A percentile compares a stretch with the other conserved stretches of the same genome.
phyloP scores from a whole-genome alignment of 2,329 filamentous ascomycete species.

The Neoarthrinium moseri region DNA sequence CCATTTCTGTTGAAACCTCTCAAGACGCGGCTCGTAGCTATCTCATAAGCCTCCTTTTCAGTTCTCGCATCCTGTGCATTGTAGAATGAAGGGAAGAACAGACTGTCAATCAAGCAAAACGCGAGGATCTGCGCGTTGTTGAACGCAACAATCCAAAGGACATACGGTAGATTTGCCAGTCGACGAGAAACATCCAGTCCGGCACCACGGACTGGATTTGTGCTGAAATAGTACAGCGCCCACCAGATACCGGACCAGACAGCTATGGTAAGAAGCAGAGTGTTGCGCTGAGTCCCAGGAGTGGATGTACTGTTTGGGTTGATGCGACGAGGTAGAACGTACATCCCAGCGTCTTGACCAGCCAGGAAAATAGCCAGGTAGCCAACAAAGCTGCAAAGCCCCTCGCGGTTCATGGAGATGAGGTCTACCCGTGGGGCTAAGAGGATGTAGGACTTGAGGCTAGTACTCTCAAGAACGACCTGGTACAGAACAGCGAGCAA shows the following conservation, averaged over 20 bases:
- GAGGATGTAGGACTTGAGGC: conserved; percentile 80
- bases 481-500: conserved; percentile 71
- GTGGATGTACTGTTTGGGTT: conserved; percentile 39
- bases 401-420: conserved; percentile 88
- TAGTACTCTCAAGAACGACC: conserved; percentile 69
- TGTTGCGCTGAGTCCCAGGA: conserved; percentile 47
- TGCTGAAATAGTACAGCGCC: conserved; percentile 66
- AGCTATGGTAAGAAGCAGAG: conserved; percentile 62
- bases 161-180: conserved; percentile 88
- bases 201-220: conserved; percentile 67
- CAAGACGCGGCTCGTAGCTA: conserved; percentile 79
- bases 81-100: conserved; percentile 74
- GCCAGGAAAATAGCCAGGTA: conserved; percentile 94
- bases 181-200: conserved; percentile 80
- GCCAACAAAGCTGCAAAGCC: conserved; percentile 90
- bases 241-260: conserved; percentile 69
- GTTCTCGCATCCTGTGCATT: conserved; percentile 51
- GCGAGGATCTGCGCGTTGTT: conserved; percentile 80
- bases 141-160: conserved; percentile 90
- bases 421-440: conserved; percentile 76
- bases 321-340: conserved; percentile 66
- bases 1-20: conserved; percentile 87
- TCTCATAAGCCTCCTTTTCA: conserved; percentile 63
- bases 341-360: conserved; percentile 80
- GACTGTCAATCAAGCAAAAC: conserved; percentile 74